Conservation (phyloP, 345 rosid species). For the Salix udensis region DNA sequence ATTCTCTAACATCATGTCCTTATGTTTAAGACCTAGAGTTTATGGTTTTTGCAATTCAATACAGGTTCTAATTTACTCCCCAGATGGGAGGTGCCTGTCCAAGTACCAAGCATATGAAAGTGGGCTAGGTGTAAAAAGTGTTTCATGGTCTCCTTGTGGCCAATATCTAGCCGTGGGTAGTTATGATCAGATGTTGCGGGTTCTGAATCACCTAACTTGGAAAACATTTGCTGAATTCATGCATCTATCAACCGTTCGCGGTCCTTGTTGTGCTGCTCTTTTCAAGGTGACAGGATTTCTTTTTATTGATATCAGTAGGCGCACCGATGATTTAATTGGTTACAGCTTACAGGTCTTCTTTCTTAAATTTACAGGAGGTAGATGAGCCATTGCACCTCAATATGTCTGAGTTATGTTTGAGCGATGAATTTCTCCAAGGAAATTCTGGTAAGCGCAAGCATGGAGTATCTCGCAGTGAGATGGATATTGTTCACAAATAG, state of each 20-base stretch:
- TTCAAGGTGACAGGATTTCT: constrained; percentile 54
- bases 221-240: constrained; percentile 93
- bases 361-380: constrained; percentile 54
- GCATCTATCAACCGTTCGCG: constrained; percentile 79
- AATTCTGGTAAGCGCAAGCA: constrained; percentile 47
- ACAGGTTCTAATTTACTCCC: constrained; percentile 91
- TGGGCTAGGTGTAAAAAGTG: constrained; percentile 88
- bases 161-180: constrained; percentile 95
- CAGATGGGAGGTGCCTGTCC: constrained; percentile 89
- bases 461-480: background rate
- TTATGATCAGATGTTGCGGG: constrained; percentile 90
- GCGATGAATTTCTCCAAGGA: constrained; percentile 66
- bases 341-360: constrained; percentile 13
- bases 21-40: constrained; percentile 1
- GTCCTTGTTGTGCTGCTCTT: constrained; percentile 83
- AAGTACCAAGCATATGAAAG: constrained; percentile 97
- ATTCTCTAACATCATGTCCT: background rate
- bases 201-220: constrained; percentile 88
- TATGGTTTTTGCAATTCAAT: constrained; percentile 10
- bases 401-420: constrained; percentile 70
- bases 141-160: constrained; percentile 97
- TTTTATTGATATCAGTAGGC: background rate
- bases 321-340: background rate
- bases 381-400: constrained; percentile 84
- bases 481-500: background rate